A percentile compares a stretch with the other conserved stretches of the same genome.
phyloP scores from a whole-genome alignment of 169 alveolate species.

The Babesia sp. region DNA sequence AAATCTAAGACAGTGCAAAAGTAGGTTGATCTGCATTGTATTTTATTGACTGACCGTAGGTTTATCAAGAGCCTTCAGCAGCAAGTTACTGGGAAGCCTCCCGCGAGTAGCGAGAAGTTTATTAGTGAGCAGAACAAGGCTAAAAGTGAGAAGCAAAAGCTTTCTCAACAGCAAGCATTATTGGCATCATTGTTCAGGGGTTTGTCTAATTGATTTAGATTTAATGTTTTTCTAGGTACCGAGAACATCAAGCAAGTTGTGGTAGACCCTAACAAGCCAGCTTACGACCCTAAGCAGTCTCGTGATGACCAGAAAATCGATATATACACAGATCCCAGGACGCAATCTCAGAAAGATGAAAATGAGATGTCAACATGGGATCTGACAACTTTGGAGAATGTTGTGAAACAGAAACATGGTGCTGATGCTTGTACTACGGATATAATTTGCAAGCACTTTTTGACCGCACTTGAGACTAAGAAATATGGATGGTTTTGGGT shows the following conservation, averaged over 20 bases:
- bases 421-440: conserved; percentile 82
- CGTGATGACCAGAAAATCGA: conserved; percentile 89
- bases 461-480: conserved; percentile 94
- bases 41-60: conserved; percentile 8
- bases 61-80: conserved; percentile 81
- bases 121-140: conserved; percentile 76
- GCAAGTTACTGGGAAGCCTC: conserved; percentile 78
- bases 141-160: conserved; percentile 92
- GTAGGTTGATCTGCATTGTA: conserved; percentile 53
- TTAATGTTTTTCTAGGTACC: conserved; percentile 63
- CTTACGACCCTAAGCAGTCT: conserved; percentile 80
- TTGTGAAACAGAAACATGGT: conserved; percentile 80
- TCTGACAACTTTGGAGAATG: conserved; percentile 60
- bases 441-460: conserved; percentile 93
- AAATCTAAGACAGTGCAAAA: conserved; percentile 95
- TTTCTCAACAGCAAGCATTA: conserved; percentile 90
- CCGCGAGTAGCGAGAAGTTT: conserved; percentile 74
- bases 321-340: conserved; percentile 93
- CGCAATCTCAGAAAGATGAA: conserved; percentile 65
- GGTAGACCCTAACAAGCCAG: conserved; percentile 65
- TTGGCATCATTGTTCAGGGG: conserved; percentile 82
- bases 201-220: not conserved
- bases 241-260: conserved; percentile 82
- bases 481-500: conserved; percentile 99
- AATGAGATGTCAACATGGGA: conserved; percentile 65